These are phyloP conservation scores for Haplosporangium sp. DNA, from an alignment of 371 early-diverging fungal species.

Conservation along the genomic window DNA sequence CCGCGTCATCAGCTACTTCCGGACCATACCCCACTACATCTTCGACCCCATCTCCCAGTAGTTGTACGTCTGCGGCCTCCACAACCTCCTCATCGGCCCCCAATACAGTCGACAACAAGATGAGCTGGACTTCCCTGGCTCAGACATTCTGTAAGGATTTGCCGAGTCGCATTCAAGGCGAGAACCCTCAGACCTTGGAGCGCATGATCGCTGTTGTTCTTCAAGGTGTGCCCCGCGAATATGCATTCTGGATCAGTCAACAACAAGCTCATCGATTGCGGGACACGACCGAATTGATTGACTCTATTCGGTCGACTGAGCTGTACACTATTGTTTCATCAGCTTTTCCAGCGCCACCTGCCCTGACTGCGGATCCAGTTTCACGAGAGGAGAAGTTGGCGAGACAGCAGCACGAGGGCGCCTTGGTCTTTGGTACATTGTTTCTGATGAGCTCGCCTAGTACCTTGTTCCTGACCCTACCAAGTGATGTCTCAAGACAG, in stretches of 20 bases:
- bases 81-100: constrained; percentile 7
- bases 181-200: constrained; percentile 51
- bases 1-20: background rate
- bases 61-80: constrained; percentile 11
- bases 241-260: constrained; percentile 49
- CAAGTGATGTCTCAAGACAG: constrained; percentile 25
- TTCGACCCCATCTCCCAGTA: background rate
- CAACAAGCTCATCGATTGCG: constrained; percentile 48
- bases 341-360: constrained; percentile 25
- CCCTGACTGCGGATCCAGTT: background rate
- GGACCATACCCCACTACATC: constrained; percentile 1
- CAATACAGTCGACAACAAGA: constrained; percentile 30
- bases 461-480: constrained; percentile 48
- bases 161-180: constrained; percentile 49
- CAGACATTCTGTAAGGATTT: constrained; percentile 56
- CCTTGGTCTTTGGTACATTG: constrained; percentile 51
- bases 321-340: constrained; percentile 45
- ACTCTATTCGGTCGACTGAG: constrained; percentile 33
- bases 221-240: constrained; percentile 48
- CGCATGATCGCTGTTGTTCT: constrained; percentile 45
- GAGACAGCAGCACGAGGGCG: constrained; percentile 38
- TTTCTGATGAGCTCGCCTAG: constrained; percentile 54
- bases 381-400: constrained; percentile 15
- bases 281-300: constrained; percentile 35
- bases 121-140: constrained; percentile 56